phyloP scores from a whole-genome alignment of 2,329 filamentous ascomycete genomes.

The Polychaeton citri region DNA sequence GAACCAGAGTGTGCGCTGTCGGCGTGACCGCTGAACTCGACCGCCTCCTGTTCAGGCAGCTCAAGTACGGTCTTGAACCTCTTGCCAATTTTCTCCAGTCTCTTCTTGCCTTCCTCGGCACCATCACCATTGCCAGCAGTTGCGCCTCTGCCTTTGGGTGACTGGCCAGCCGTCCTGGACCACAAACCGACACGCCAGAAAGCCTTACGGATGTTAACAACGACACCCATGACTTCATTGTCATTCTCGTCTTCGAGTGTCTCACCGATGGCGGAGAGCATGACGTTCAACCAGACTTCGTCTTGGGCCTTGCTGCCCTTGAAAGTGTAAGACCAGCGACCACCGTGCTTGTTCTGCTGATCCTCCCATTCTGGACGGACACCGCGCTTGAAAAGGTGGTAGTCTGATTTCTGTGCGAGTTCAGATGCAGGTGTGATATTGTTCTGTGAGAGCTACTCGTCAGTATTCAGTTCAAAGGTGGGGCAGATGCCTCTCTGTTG shows the following conservation, averaged over 20 bases:
- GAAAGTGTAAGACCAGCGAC: conserved; percentile 98
- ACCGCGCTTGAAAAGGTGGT: conserved; percentile 97
- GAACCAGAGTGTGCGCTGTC: conserved; percentile 87
- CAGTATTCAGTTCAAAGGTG: not conserved
- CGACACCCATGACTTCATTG: conserved; percentile 97
- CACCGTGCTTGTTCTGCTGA: conserved; percentile 94
- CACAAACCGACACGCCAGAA: conserved; percentile 97
- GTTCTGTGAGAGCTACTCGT: conserved; percentile 49
- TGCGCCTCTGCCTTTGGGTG: conserved; percentile 60
- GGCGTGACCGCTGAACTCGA: conserved; percentile 95
- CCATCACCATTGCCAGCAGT: conserved; percentile 12
- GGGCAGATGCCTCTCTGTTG: no score
- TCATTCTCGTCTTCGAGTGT: conserved; percentile 90
- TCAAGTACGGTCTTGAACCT: conserved; percentile 88
- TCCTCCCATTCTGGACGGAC: conserved; percentile 99
- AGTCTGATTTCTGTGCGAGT: conserved; percentile 93
- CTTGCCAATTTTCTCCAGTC: conserved; percentile 70
- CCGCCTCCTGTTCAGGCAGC: conserved; percentile 58
- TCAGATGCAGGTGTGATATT: conserved; percentile 96
- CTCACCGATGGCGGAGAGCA: conserved; percentile 93
- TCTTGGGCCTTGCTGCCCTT: conserved; percentile 92
- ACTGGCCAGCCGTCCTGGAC: conserved; percentile 79
- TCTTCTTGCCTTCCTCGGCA: conserved; percentile 67
- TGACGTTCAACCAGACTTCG: conserved; percentile 96
- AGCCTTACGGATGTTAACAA: conserved; percentile 95